These are phyloP conservation scores for Teunomyces tritomae DNA, from an alignment of 805 yeast genomes.

Conservation along the genomic window DNA sequence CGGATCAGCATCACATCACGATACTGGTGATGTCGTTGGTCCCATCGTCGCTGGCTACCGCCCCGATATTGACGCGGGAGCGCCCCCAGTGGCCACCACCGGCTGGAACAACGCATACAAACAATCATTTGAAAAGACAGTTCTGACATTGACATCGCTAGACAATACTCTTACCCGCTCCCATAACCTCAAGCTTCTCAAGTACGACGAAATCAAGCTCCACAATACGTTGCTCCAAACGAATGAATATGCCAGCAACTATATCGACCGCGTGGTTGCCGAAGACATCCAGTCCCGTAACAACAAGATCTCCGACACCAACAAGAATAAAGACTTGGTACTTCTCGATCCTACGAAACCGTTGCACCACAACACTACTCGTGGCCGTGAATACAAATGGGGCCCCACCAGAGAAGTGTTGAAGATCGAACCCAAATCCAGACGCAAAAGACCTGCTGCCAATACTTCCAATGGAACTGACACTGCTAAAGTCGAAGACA, in stretches of 20 bases:
- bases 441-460: slow-evolving; percentile 8
- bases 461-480: neutral
- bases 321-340: slow-evolving; percentile 19
- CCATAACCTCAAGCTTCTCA: slow-evolving; percentile 10
- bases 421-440: slow-evolving; percentile 13
- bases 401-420: slow-evolving; percentile 24
- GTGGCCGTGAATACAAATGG: slow-evolving; percentile 27
- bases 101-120: slow-evolving; percentile 7
- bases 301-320: slow-evolving; percentile 17
- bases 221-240: slow-evolving; percentile 16
- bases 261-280: slow-evolving; percentile 34
- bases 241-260: slow-evolving; percentile 26
- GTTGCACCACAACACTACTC: slow-evolving; percentile 21
- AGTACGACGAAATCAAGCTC: slow-evolving; percentile 13
- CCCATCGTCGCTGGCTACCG: neutral
- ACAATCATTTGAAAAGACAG: slow-evolving; percentile 10
- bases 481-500: slow-evolving; percentile 6
- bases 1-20: slow-evolving; percentile 3
- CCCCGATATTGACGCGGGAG: neutral
- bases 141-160: slow-evolving; percentile 11
- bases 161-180: slow-evolving; percentile 13
- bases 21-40: neutral
- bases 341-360: slow-evolving; percentile 15
- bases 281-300: slow-evolving; percentile 31
- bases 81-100: slow-evolving; percentile 3